Evolutionary conservation across 2,329 filamentous ascomycete species (phyloP), one percentile per base, ranked within the genome.

Genomic region (Neobulgaria alba): DNA sequence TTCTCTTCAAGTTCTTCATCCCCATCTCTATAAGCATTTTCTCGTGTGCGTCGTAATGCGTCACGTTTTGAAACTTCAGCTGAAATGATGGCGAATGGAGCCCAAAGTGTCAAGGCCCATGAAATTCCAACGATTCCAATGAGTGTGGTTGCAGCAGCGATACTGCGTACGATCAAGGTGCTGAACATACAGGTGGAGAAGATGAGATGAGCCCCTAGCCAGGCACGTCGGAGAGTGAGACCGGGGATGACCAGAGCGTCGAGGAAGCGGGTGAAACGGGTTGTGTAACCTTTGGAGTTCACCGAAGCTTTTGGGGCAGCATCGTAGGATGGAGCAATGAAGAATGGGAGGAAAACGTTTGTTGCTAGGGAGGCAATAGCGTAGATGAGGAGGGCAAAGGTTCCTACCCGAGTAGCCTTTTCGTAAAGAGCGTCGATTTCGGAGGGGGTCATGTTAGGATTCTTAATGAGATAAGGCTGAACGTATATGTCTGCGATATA

Each of bases 401-500:
- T 93, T 21, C 89, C 90, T 33, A 92, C 73, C 26, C 89, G 77
- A 1, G 90, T 95, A 2, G 85, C 90, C 43, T 80, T 71, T 60
- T 93, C 88, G 69, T 90, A 95, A 1, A 89, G 71, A 36, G 69
- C 64, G 55, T 95, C 81, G 44, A 95, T 77, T 54, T 95, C 79
- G 12, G 74, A 71, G 0, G 81, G 73, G 1, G 79, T 75, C 70
- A 95, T 82, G 59, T 90, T 66, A 0, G 87, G 88, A 51, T 95
- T 84, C 38, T 75, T 67, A 50, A 79, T 71, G 38, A 95, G 79
- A 52, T 75, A 84, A 0, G 87, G 87, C 57, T 95, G 82, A 14
- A 87, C 84, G 54, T 95, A 95, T 42, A 96, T 85, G 58, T 95
- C 87, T 47, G 85, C 89, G 52, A 95, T 83, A 61, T 92, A 96